Evolutionary conservation across 2,329 filamentous ascomycete species (phyloP).

Genomic region (Aureobasidium sp.): DNA sequence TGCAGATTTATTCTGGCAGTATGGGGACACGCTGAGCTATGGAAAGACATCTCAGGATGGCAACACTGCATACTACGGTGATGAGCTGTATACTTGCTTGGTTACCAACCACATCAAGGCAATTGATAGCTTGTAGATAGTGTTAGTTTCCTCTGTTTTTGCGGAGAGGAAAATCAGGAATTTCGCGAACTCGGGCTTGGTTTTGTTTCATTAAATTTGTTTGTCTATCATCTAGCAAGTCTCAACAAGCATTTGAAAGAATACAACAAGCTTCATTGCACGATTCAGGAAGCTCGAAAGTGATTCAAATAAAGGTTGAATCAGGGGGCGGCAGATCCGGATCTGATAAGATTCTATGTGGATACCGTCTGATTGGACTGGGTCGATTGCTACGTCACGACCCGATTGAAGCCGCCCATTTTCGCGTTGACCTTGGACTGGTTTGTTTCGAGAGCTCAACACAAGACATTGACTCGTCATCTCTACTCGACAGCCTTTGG

Average conservation of each 20-base stretch:
- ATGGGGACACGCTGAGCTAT: slow-evolving; percentile 18
- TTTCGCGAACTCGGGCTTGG: too few relatives aligned
- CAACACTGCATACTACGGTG: slow-evolving; percentile 17
- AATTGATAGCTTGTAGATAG: background rate
- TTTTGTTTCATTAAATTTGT: too few relatives aligned
- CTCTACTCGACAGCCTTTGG: background rate
- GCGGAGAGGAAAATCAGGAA: too few relatives aligned
- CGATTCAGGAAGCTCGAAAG: background rate
- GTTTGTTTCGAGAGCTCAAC: background rate
- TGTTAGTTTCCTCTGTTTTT: too few relatives aligned
- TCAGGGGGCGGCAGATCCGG: background rate
- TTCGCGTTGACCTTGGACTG: background rate
- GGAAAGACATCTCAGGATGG: slow-evolving; percentile 17
- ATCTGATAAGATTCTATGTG: background rate
- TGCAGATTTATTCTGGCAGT: slow-evolving; percentile 21
- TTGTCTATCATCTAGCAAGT: too few relatives aligned
- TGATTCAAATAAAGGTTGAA: background rate
- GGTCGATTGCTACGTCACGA: background rate
- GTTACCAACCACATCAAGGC: slow-evolving; percentile 6
- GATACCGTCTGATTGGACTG: too few relatives aligned
- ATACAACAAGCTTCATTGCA: background rate
- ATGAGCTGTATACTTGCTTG: background rate
- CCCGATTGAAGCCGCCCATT: background rate
- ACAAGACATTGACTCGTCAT: background rate
- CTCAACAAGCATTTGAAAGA: background rate